Evolutionary conservation across 164 flowering plant species (phyloP).

Genomic region (Nymphaea colorata): DNA sequence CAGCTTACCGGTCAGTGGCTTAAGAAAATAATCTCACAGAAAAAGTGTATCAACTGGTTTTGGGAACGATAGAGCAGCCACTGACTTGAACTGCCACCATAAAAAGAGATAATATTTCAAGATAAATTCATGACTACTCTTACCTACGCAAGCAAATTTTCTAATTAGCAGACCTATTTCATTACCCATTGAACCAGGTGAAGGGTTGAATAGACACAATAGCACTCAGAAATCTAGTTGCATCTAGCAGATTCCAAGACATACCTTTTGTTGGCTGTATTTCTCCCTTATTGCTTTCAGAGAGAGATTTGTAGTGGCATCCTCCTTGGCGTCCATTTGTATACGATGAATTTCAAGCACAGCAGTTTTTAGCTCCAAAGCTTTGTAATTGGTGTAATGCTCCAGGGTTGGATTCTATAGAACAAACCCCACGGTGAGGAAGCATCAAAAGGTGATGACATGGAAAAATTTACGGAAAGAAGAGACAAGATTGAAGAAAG

Average conservation of each 20-base stretch:
- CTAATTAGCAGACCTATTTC: no score
- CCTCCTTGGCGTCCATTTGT: slow-evolving; percentile 34
- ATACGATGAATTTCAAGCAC: slow-evolving; percentile 47
- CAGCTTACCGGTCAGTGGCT: no score
- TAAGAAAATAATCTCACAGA: no score
- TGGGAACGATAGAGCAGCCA: no score
- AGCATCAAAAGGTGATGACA: slow-evolving; percentile 20
- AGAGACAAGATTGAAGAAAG: slow-evolving; percentile 4
- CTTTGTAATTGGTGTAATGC: slow-evolving; percentile 44
- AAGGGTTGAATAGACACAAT: no score
- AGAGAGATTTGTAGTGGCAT: slow-evolving; percentile 16
- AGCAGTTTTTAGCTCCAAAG: slow-evolving; percentile 34
- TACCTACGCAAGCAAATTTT: no score
- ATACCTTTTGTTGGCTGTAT: slow-evolving; percentile 56
- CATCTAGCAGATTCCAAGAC: neutral
- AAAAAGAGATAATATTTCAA: no score
- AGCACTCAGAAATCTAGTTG: no score
- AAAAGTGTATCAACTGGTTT: no score
- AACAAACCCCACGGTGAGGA: neutral
- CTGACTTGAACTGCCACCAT: no score
- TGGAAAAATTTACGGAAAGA: slow-evolving; percentile 10
- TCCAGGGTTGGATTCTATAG: slow-evolving; percentile 57
- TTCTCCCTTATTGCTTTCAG: slow-evolving; percentile 48
- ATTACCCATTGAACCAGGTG: no score
- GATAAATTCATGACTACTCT: no score